A percentile compares a stretch with the other conserved stretches of the same genome.
Conservation (phyloP, 73 alveolate species). For the Tetrahymena borealis region DNA sequence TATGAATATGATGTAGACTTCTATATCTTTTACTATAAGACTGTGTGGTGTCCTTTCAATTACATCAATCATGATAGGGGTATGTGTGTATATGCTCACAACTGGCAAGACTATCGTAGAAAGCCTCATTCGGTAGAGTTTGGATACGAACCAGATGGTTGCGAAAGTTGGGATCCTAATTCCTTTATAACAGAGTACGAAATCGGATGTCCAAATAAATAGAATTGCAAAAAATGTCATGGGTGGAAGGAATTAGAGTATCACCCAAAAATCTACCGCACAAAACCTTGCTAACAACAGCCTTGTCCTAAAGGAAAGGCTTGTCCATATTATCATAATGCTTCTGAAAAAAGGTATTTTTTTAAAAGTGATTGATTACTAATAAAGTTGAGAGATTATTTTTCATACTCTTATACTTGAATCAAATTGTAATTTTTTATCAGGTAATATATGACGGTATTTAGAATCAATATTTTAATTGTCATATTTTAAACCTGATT, state of each 20-base stretch:
- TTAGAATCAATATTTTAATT: no score
- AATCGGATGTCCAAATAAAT: constrained; percentile 58
- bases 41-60: constrained; percentile 94
- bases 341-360: constrained; percentile 15
- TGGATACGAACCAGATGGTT: constrained; percentile 53
- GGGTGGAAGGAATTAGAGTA: constrained; percentile 64
- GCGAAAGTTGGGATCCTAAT: constrained; percentile 63
- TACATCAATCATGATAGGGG: constrained; percentile 75
- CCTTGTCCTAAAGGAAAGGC: constrained; percentile 15
- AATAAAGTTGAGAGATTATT: no score
- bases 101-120: constrained; percentile 93
- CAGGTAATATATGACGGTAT: no score
- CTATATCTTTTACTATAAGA: constrained; percentile 80
- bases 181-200: constrained; percentile 55
- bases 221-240: constrained; percentile 52
- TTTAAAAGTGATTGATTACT: no score
- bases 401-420: no score
- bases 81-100: constrained; percentile 93
- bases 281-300: constrained; percentile 28
- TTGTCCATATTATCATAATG: constrained; percentile 32
- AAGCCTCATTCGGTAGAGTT: constrained; percentile 65
- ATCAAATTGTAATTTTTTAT: no score
- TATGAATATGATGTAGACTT: constrained; percentile 62
- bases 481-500: no score
- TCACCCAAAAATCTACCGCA: constrained; percentile 47